Conservation (phyloP, 2,329 filamentous ascomycete genomes). For the Phyllosticta citribraziliensis region DNA sequence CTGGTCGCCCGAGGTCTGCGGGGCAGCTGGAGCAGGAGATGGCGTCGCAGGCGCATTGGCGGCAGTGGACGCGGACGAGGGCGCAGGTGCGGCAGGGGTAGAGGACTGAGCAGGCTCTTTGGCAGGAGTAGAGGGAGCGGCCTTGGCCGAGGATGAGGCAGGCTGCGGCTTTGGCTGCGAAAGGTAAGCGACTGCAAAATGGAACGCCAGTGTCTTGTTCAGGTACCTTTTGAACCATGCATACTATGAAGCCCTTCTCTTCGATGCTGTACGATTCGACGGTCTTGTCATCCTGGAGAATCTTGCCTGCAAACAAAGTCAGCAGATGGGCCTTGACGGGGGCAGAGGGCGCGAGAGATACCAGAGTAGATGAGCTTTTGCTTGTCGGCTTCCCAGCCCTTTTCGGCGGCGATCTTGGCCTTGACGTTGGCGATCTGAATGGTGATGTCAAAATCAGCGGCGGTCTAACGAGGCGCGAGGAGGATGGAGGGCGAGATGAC, state of each 20-base stretch:
- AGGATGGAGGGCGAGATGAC: slow-evolving; percentile 15
- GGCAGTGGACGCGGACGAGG: slow-evolving; percentile 37
- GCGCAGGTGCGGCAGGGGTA: slow-evolving; percentile 47
- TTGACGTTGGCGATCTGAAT: slow-evolving; percentile 77
- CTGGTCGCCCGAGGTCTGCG: slow-evolving; percentile 29
- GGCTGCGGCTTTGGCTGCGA: slow-evolving; percentile 59
- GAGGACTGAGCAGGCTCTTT: slow-evolving; percentile 38
- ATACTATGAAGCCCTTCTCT: slow-evolving; percentile 98
- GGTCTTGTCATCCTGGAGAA: slow-evolving; percentile 93
- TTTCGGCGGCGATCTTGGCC: slow-evolving; percentile 82
- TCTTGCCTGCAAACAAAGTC: slow-evolving; percentile 61
- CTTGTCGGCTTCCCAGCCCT: slow-evolving; percentile 82
- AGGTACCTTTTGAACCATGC: slow-evolving; percentile 89
- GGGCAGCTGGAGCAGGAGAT: slow-evolving; percentile 37
- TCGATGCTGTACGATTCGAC: slow-evolving; percentile 97
- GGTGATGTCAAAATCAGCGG: slow-evolving; percentile 13
- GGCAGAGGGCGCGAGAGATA: slow-evolving; percentile 29
- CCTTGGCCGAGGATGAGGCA: slow-evolving; percentile 37
- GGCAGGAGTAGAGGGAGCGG: slow-evolving; percentile 49
- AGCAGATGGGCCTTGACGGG: neutral
- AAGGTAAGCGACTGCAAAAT: slow-evolving; percentile 15
- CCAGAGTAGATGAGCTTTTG: slow-evolving; percentile 98
- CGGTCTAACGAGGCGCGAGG: slow-evolving; percentile 1
- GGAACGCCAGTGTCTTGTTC: neutral
- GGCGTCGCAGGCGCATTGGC: slow-evolving; percentile 42